Evolutionary conservation across 139 green algal species (phyloP).

Genomic region (Picochlorum sp.): DNA sequence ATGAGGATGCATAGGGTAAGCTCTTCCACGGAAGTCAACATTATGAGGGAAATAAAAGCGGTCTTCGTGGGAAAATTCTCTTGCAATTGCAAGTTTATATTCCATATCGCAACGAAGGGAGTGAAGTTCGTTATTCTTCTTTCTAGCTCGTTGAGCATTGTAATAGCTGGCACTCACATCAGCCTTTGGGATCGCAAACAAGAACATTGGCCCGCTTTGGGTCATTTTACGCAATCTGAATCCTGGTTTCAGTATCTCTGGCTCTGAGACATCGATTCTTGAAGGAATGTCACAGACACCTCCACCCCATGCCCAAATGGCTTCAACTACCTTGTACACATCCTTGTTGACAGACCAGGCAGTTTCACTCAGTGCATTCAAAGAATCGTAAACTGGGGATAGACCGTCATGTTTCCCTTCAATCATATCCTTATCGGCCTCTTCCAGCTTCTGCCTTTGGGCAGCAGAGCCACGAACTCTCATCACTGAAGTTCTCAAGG

Average conservation of each 20-base stretch:
- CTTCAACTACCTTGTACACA: constrained; percentile 38
- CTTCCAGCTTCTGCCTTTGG: constrained; percentile 23
- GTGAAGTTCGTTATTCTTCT: constrained; percentile 47
- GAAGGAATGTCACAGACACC: constrained; percentile 18
- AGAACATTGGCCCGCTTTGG: background rate
- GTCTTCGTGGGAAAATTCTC: constrained; percentile 36
- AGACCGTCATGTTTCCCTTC: constrained; percentile 7
- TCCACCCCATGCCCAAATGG: constrained; percentile 16
- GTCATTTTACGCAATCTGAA: background rate
- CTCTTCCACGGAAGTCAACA: constrained; percentile 88
- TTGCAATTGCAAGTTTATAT: constrained; percentile 36
- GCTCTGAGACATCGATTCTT: background rate
- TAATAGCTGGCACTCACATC: constrained; percentile 5
- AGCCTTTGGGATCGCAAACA: background rate
- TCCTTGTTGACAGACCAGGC: constrained; percentile 54
- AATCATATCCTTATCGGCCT: constrained; percentile 14
- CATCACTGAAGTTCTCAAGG: constrained; percentile 33
- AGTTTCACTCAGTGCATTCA: constrained; percentile 65
- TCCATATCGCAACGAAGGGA: constrained; percentile 46
- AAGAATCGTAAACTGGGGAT: constrained; percentile 52
- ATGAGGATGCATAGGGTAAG: constrained; percentile 91
- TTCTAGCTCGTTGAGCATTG: constrained; percentile 6
- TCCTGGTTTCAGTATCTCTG: background rate
- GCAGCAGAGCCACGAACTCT: constrained; percentile 21
- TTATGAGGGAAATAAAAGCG: constrained; percentile 87